Percentiles rank a stretch among this genome's conserved stretches.
Evolutionary conservation across 495 filamentous ascomycete species (phyloP).

Genomic region (Annulohypoxylon bovei): DNA sequence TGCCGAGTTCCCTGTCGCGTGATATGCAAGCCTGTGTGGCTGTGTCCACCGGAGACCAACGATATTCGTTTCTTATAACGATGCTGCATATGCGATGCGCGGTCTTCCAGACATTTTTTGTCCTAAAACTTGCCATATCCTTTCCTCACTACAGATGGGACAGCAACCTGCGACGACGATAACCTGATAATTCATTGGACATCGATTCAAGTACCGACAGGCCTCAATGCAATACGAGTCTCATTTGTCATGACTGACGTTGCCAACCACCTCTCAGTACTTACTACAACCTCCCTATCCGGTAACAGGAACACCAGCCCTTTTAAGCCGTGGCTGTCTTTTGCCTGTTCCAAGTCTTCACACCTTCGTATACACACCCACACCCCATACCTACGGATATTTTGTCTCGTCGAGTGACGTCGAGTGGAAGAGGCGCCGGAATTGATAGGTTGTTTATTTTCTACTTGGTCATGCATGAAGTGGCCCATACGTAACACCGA

Average conservation of each 20-base stretch:
- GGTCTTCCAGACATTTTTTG: conserved; percentile 34
- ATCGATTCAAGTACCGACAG: conserved; percentile 40
- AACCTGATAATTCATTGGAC: conserved; percentile 27
- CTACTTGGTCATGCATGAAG: conserved; percentile 29
- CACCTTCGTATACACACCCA: conserved; percentile 12
- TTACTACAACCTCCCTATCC: conserved; percentile 34
- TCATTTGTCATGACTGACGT: conserved; percentile 42
- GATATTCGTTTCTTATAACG: conserved; percentile 27
- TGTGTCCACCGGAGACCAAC: conserved; percentile 36
- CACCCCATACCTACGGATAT: conserved; percentile 29
- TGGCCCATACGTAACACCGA: conserved; percentile 31
- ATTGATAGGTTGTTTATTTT: conserved; percentile 19
- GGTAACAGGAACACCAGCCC: conserved; percentile 39
- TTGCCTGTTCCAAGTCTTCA: conserved; percentile 38
- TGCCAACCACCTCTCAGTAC: conserved; percentile 19
- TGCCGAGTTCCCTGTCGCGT: conserved; percentile 39
- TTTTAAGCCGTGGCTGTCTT: conserved; percentile 36
- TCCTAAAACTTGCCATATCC: conserved; percentile 31
- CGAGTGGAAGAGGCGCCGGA: conserved; percentile 10
- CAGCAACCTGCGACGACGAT: conserved; percentile 18
- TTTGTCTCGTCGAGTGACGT: conserved; percentile 35
- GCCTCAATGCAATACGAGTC: conserved; percentile 32
- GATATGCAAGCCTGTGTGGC: conserved; percentile 42
- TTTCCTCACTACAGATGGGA: conserved; percentile 34
- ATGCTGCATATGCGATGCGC: conserved; percentile 42